Evolutionary conservation across 257 asterid genomes (phyloP).

Genomic region (Ilex asprella): DNA sequence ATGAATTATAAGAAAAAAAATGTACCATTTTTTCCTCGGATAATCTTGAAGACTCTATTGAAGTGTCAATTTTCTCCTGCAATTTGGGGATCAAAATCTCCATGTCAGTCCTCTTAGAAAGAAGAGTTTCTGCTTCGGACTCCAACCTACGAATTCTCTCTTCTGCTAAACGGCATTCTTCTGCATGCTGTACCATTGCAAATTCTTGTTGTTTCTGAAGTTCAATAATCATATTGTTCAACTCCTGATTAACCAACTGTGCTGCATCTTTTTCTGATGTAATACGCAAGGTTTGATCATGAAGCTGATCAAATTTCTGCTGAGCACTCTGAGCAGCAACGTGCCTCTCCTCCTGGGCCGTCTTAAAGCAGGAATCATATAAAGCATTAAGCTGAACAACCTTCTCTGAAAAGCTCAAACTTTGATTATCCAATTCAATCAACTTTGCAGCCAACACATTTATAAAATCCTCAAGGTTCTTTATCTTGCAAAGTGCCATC

Average conservation of each 20-base stretch:
- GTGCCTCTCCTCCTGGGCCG: constrained; percentile 60
- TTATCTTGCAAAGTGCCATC: constrained; percentile 53
- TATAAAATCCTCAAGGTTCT: constrained; percentile 62
- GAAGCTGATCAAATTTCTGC: constrained; percentile 54
- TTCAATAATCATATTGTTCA: constrained; percentile 54
- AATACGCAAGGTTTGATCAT: constrained; percentile 33
- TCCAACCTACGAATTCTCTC: constrained; percentile 63
- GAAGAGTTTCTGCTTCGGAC: constrained; percentile 56
- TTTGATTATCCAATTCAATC: constrained; percentile 67
- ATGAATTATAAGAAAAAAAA: constrained; percentile 26
- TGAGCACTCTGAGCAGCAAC: constrained; percentile 62
- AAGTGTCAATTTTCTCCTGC: constrained; percentile 47
- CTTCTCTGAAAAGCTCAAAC: constrained; percentile 51
- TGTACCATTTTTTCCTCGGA: constrained; percentile 69
- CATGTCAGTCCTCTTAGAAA: constrained; percentile 60
- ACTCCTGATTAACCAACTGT: constrained; percentile 48
- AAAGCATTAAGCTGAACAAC: constrained; percentile 53
- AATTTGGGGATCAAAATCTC: constrained; percentile 45
- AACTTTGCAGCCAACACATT: constrained; percentile 50
- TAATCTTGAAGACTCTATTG: constrained; percentile 54
- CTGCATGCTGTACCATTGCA: constrained; percentile 87
- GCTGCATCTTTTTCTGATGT: constrained; percentile 58
- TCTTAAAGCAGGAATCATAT: constrained; percentile 57
- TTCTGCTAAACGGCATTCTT: constrained; percentile 80
- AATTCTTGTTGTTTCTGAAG: constrained; percentile 87